Conservation (phyloP, 78 protist genomes). For the Monosiga brevicollis region DNA sequence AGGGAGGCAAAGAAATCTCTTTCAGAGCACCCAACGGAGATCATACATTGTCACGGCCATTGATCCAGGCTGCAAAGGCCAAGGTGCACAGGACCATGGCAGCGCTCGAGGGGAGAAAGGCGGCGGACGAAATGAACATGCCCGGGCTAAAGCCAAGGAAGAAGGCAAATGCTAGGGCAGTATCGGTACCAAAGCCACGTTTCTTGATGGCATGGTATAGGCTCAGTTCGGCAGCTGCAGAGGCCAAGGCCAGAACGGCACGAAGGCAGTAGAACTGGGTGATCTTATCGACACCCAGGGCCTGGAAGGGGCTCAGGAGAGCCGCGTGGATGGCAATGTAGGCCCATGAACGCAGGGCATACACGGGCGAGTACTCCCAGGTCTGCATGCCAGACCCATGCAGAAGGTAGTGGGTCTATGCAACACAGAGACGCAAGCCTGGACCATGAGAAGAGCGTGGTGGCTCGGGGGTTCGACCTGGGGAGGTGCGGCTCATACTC, state of each 20-base stretch:
- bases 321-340: constrained; percentile 42
- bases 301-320: neutral
- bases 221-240: neutral
- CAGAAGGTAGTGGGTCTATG: constrained; percentile 45
- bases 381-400: constrained; percentile 74
- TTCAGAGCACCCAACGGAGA: neutral
- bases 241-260: neutral
- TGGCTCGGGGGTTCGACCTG: neutral
- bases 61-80: neutral
- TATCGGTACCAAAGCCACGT: neutral
- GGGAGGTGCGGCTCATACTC: neutral
- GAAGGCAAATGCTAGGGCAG: neutral
- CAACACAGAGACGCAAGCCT: neutral
- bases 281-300: neutral
- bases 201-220: neutral
- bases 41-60: neutral
- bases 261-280: constrained; percentile 10
- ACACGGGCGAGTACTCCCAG: constrained; percentile 75
- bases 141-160: neutral
- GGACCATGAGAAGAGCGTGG: neutral
- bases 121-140: neutral
- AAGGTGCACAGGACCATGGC: neutral
- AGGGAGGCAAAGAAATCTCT: neutral
- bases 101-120: constrained; percentile 7
- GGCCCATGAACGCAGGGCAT: constrained; percentile 70